Percentiles rank a stretch among this genome's conserved stretches.
phyloP scores from a whole-genome alignment of 306 rosid genomes.

The Prunus padus region DNA sequence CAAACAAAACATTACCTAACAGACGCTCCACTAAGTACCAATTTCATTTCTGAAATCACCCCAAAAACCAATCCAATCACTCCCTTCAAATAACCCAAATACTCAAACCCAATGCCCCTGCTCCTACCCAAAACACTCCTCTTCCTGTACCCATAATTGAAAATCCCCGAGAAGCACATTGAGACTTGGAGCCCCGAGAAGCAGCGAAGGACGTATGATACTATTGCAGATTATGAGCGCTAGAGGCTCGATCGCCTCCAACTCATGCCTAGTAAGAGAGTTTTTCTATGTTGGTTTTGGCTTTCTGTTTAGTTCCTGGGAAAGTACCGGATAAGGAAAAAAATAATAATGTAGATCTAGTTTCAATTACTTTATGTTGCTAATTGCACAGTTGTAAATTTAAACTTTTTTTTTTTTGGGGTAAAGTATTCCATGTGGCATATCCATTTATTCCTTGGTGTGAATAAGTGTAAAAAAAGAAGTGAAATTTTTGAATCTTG shows the following conservation, averaged over 20 bases:
- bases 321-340: background rate
- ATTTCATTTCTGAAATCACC: background rate
- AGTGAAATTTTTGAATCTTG: too few relatives aligned
- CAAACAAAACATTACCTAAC: too few relatives aligned
- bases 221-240: conserved; percentile 72
- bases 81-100: background rate
- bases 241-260: conserved; percentile 66
- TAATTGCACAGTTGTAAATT: background rate
- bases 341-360: background rate
- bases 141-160: conserved; percentile 18
- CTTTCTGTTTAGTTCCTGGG: conserved; percentile 11
- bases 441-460: too few relatives aligned
- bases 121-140: conserved; percentile 22
- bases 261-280: conserved; percentile 79
- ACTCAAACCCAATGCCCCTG: conserved; percentile 17
- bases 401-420: too few relatives aligned
- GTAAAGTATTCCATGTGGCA: too few relatives aligned
- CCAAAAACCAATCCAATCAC: background rate
- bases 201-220: conserved; percentile 62
- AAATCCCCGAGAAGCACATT: conserved; percentile 35
- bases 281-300: background rate
- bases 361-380: background rate
- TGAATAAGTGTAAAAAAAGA: too few relatives aligned
- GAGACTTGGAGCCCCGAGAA: conserved; percentile 54
- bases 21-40: too few relatives aligned